Evolutionary conservation across 345 rosid species (phyloP), one percentile per base, ranked within the genome.

Genomic region (Zanthoxylum bungeanum): DNA sequence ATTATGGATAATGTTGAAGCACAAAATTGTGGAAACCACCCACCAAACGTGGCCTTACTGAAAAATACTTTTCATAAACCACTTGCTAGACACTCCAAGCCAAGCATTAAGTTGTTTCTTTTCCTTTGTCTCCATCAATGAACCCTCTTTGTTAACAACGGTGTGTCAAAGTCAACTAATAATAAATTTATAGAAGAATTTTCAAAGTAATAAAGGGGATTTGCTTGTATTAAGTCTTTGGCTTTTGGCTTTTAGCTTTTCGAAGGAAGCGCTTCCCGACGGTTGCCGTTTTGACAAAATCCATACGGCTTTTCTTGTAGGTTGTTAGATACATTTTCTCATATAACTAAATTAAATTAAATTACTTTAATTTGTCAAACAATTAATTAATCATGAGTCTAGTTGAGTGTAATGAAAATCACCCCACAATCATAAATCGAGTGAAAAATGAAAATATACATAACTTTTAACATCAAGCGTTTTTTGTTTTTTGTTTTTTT

Each of bases 241-340:
- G 57, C 0, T 16, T 49, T 65, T 4, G 71, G 30, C 51, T 53
- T 25, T 40, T 39, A 37, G 71, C 31, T 21, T 39, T 37, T 55
- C 62, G 28, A 37, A 17, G 36, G 62, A 68, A 25, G 50, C 28
- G 62, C 51, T 68, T 55, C 72, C 40, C 50, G 62, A 27, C 62
- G n/a, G 72, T 55, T 17, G 72, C 72, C 72, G 62, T 68, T 52
- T 2, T 12, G 6, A 14, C 21, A 36, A 11, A 67, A 51, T 67
- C 47, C 19, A 67, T 34, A 34, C 62, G 52, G 62, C 52, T 9
- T 17, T 37, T 27, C 37, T 10, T 1, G 19, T 16, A 12, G 14
- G 0, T 16, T 16, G 1, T 3, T 25, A 53, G 1, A 40, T 2
- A 9, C 21, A 10, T 14, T 12, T 4, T 44, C n/a, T n/a, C 16